These are phyloP conservation scores for Chytriomyces sp. DNA, from an alignment of 192 early-diverging fungal species.

Conservation along the genomic window DNA sequence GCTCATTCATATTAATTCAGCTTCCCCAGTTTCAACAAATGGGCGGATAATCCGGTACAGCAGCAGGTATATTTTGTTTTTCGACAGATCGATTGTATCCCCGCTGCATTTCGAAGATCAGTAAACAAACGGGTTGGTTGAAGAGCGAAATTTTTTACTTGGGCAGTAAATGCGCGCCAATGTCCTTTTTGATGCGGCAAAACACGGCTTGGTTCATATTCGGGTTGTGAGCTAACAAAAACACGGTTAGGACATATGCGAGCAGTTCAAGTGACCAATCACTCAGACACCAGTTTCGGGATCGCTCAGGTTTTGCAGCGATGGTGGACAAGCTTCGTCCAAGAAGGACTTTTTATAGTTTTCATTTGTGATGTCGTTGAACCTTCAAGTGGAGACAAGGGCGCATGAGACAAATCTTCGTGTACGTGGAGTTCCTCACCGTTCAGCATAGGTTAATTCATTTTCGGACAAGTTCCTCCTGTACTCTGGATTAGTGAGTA, in stretches of 20 bases:
- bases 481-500: constrained; percentile 47
- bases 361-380: constrained; percentile 54
- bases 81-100: constrained; percentile 42
- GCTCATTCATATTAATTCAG: constrained; percentile 56
- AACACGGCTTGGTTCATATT: constrained; percentile 69
- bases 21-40: constrained; percentile 49
- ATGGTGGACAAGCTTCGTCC: constrained; percentile 46
- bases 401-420: background rate
- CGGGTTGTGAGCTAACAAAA: constrained; percentile 44
- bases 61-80: constrained; percentile 60
- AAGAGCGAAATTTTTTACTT: constrained; percentile 1
- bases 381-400: constrained; percentile 36
- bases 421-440: constrained; percentile 14
- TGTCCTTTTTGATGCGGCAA: constrained; percentile 53
- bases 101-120: constrained; percentile 13
- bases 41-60: constrained; percentile 53
- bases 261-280: constrained; percentile 18
- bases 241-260: constrained; percentile 4
- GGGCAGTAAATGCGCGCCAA: constrained; percentile 59
- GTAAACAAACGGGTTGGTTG: background rate
- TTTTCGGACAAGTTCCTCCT: constrained; percentile 51
- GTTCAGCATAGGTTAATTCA: constrained; percentile 49
- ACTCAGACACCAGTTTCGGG: constrained; percentile 37
- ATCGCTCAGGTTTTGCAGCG: constrained; percentile 59
- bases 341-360: constrained; percentile 59